Percentiles rank a stretch among this genome's conserved stretches.
Evolutionary conservation across 441 rosid genomes (phyloP).

Genomic region (Capsella rubella): DNA sequence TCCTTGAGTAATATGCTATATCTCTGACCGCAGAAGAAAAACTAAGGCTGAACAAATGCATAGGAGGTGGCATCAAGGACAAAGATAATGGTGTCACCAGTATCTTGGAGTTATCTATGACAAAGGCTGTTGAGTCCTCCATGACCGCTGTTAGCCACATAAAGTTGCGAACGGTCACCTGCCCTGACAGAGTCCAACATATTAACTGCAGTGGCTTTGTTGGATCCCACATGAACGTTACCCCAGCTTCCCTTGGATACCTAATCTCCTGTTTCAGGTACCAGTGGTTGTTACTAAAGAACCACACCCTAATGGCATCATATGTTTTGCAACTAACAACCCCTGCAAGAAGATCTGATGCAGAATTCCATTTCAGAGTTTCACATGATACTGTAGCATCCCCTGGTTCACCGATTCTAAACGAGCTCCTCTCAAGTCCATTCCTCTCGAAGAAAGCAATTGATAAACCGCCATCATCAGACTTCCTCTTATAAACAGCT

Average conservation of each 20-base stretch:
- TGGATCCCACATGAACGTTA: slow-evolving; percentile 94
- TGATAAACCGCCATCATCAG: slow-evolving; percentile 61
- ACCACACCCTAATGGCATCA: slow-evolving; percentile 80
- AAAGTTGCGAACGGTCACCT: slow-evolving; percentile 68
- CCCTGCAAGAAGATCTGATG: slow-evolving; percentile 90
- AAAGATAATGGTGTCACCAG: slow-evolving; percentile 81
- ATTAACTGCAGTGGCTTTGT: slow-evolving; percentile 79
- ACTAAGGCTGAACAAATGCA: slow-evolving; percentile 74
- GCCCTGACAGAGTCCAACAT: slow-evolving; percentile 84
- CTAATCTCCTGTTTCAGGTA: slow-evolving; percentile 86
- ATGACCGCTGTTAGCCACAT: slow-evolving; percentile 78
- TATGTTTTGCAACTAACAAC: slow-evolving; percentile 66
- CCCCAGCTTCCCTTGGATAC: slow-evolving; percentile 64
- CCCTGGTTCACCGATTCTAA: slow-evolving; percentile 58
- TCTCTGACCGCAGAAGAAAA: slow-evolving; percentile 72
- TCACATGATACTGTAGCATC: slow-evolving; percentile 54
- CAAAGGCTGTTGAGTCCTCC: slow-evolving; percentile 82
- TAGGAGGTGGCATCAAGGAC: slow-evolving; percentile 91
- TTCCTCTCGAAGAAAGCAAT: slow-evolving; percentile 85
- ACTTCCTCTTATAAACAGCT: slow-evolving; percentile 65
- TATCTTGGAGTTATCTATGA: slow-evolving; percentile 76
- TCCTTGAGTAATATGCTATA: slow-evolving; percentile 64
- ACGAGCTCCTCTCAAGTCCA: slow-evolving; percentile 84
- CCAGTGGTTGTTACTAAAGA: slow-evolving; percentile 90
- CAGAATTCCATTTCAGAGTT: slow-evolving; percentile 86